Base-by-base conservation (phyloP, 805 yeast species). In the Metschnikowia continentalis region DNA sequence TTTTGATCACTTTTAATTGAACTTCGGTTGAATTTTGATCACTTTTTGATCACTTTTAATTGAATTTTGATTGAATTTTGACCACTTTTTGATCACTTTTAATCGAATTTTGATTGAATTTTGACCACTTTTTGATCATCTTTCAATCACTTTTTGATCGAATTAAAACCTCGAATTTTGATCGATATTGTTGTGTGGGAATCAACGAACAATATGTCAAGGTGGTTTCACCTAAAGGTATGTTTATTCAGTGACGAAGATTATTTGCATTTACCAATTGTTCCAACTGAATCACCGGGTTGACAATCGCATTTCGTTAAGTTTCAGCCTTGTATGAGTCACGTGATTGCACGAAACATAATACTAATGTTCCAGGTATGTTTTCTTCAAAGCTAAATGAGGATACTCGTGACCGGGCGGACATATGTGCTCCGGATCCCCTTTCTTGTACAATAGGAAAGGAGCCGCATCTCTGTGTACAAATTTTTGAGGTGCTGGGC, bases 291-390 rank as follows among this genome's bases (percentile, higher is more conserved):
- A 77, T 72, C 37, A 66, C 66, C 66, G 59, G 59, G 81, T 77
- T 70, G 81, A 78, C 81, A 76, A 75, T 66, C 60, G 76, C 77
- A 69, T 66, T 68, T 77, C 80, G 81, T 77, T 77, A 77, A 77
- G 82, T 77, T 77, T 77, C 82, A 77, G 81, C 82, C 82, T 77
- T 77, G 81, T 77, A 77, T 77, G 82, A 77, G 80, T 76, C 64
- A 22, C 42, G 51, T 48, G 42, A 35, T 43, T 30, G 23, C 14
- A 17, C 19, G 8, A 14, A 23, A 6, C 14, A 23, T 14, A 3
- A 3, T 46, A 51, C 60, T 58, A 56, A 56, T 55, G 10, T 5
- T 15, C 8, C 20, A 38, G 57, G 61, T 57, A 62, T 60, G 62
- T 63, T 26, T 38, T 11, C 19, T 19, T 3, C 20, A 35, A 42